phyloP scores from a whole-genome alignment of 352 stramenopile genomes.

The Phytophthora lateralis region DNA sequence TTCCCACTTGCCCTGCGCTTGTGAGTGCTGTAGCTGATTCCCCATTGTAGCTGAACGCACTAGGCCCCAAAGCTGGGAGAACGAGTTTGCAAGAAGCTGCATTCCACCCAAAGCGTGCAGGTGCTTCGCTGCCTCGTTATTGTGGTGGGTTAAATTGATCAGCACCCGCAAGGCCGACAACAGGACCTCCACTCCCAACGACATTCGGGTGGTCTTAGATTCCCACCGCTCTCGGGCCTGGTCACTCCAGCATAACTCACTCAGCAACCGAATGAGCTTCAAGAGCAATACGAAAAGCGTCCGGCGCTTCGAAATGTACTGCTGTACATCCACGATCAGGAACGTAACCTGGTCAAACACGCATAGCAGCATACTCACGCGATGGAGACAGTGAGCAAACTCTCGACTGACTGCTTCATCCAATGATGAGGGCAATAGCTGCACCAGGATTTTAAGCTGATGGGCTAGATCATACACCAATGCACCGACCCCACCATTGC shows the following conservation, averaged over 20 bases:
- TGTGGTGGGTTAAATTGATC: constrained; percentile 86
- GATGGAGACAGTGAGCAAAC: constrained; percentile 36
- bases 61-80: constrained; percentile 42
- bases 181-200: constrained; percentile 48
- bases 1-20: constrained; percentile 47
- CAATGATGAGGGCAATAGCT: not conserved
- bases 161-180: constrained; percentile 59
- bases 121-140: constrained; percentile 46
- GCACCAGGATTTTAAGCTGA: constrained; percentile 9
- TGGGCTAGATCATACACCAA: constrained; percentile 24
- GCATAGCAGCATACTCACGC: constrained; percentile 46
- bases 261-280: constrained; percentile 42
- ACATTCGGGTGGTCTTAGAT: constrained; percentile 31
- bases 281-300: constrained; percentile 48
- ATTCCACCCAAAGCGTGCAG: constrained; percentile 49
- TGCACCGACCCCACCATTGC: constrained; percentile 42
- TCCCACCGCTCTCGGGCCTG: constrained; percentile 30
- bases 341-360: constrained; percentile 80
- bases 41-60: not conserved
- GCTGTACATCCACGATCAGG: constrained; percentile 52
- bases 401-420: constrained; percentile 16
- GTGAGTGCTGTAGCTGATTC: not conserved
- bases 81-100: constrained; percentile 45
- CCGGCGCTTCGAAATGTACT: constrained; percentile 42
- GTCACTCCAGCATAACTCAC: constrained; percentile 42